A percentile compares a stretch with the other conserved stretches of the same genome.
Conservation (phyloP, 805 yeast species). For the Kodamaea hsintzibuensis region DNA sequence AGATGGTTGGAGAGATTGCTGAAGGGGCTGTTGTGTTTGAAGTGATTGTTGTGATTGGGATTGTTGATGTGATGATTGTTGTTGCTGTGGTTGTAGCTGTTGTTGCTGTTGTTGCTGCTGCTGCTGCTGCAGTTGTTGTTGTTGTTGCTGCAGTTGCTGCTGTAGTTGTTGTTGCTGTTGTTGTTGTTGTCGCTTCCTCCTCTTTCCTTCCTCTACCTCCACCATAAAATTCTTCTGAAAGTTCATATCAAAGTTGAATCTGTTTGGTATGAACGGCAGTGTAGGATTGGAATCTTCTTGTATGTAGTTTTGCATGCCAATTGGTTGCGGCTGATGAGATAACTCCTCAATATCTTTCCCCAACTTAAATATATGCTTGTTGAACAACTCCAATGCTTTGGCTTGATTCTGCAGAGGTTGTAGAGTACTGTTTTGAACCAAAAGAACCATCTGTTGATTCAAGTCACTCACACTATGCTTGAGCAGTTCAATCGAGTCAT, state of each 20-base stretch:
- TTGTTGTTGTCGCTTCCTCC: not conserved
- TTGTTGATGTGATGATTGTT: slow-evolving; percentile 5
- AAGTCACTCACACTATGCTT: slow-evolving; percentile 16
- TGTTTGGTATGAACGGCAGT: slow-evolving; percentile 19
- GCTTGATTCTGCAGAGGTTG: slow-evolving; percentile 4
- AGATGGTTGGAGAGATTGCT: not conserved
- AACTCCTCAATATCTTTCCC: slow-evolving; percentile 25
- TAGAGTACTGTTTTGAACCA: slow-evolving; percentile 9
- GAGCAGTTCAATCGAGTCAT: slow-evolving; percentile 15
- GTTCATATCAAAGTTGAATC: slow-evolving; percentile 18
- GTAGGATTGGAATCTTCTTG: slow-evolving; percentile 17
- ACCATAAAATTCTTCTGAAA: slow-evolving; percentile 3
- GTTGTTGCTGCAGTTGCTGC: not conserved
- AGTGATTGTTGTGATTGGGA: slow-evolving; percentile 4
- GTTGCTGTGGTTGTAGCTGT: not conserved
- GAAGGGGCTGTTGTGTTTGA: slow-evolving; percentile 1
- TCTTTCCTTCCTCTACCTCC: not conserved
- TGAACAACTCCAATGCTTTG: slow-evolving; percentile 21
- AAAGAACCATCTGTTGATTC: slow-evolving; percentile 12
- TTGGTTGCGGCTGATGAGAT: slow-evolving; percentile 4
- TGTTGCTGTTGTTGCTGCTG: not conserved
- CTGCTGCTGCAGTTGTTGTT: slow-evolving; percentile 2
- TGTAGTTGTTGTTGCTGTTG: slow-evolving; percentile 6
- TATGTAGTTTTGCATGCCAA: slow-evolving; percentile 1
- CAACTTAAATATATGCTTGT: slow-evolving; percentile 19